These are phyloP conservation scores for Lenwebbia sp. DNA, from an alignment of 345 rosid species.

Conservation along the genomic window DNA sequence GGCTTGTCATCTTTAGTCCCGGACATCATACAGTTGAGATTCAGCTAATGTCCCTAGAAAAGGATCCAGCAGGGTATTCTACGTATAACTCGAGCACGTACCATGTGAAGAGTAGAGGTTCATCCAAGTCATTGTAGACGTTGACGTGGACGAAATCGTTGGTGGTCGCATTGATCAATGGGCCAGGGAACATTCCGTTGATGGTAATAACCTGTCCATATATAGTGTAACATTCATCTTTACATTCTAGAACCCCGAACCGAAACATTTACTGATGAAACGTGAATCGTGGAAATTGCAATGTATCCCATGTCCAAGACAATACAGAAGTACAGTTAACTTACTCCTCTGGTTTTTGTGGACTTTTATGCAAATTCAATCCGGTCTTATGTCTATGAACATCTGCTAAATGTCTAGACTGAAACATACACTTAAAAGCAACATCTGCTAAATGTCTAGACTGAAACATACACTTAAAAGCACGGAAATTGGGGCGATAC, in stretches of 20 bases:
- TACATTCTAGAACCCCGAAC: background rate
- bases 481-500: background rate
- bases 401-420: background rate
- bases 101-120: constrained; percentile 68
- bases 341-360: background rate
- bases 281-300: background rate
- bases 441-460: background rate
- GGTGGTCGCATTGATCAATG: constrained; percentile 43
- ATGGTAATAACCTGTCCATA: constrained; percentile 36
- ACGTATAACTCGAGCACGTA: background rate
- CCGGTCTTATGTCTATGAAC: background rate
- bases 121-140: constrained; percentile 41
- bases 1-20: background rate
- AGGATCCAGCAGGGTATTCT: background rate
- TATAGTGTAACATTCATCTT: background rate
- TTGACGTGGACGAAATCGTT: constrained; percentile 35
- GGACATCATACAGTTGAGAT: no score
- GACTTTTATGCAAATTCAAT: background rate
- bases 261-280: background rate
- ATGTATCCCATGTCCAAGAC: background rate
- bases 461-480: background rate
- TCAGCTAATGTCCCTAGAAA: background rate
- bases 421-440: background rate
- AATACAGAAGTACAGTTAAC: background rate
- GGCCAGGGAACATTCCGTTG: constrained; percentile 65